phyloP scores from a whole-genome alignment of 441 rosid genomes.

The Arabidopsis hybrid region DNA sequence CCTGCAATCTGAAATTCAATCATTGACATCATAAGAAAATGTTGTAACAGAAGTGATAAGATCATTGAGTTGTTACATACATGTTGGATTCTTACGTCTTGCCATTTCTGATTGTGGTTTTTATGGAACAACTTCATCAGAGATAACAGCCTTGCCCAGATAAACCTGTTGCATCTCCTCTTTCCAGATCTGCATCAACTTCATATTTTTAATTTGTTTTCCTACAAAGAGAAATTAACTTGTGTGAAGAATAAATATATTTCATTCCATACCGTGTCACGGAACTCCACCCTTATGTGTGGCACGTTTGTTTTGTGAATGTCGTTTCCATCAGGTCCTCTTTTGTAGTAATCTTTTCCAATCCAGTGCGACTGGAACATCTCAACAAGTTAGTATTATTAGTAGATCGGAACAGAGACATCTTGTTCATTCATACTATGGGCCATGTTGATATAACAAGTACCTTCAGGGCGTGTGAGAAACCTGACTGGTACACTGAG shows the following conservation, averaged over 20 bases:
- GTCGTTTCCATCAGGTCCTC: constrained; percentile 97
- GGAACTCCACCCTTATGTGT: constrained; percentile 94
- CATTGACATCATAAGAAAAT: not conserved
- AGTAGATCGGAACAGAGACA: not conserved
- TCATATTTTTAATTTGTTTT: not conserved
- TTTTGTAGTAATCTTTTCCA: constrained; percentile 86
- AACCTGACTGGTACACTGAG: constrained; percentile 98
- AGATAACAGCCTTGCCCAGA: constrained; percentile 65
- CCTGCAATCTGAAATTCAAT: constrained; percentile 3
- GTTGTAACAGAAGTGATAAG: constrained; percentile 1
- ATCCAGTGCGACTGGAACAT: constrained; percentile 84
- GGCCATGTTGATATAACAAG: not conserved
- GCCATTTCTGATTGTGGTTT: not conserved
- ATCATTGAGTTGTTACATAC: constrained; percentile 4
- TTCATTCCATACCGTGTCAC: constrained; percentile 65
- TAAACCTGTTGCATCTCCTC: constrained; percentile 95
- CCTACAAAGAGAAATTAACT: not conserved
- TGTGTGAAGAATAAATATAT: not conserved
- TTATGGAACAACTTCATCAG: constrained; percentile 71
- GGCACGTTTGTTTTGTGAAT: constrained; percentile 96
- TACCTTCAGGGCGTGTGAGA: constrained; percentile 99
- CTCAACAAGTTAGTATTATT: not conserved
- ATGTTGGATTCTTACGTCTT: constrained; percentile 25
- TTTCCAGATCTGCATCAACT: constrained; percentile 80
- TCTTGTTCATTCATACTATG: not conserved